These are phyloP conservation scores for Calocybe gangraenosa DNA, from an alignment of 768 basidiomycete species.

Conservation along the genomic window DNA sequence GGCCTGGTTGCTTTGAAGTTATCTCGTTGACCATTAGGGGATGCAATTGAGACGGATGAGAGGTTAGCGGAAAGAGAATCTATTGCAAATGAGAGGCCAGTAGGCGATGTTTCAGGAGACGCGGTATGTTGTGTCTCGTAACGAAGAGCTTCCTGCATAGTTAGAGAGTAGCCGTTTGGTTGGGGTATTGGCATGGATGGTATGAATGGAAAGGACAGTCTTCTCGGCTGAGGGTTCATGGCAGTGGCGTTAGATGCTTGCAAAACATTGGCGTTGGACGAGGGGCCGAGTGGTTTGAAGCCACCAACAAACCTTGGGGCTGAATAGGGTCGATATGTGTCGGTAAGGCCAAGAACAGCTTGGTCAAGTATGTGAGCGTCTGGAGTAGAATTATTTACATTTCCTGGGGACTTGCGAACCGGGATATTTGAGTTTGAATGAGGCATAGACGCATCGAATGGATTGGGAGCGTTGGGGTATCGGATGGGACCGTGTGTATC, in stretches of 20 bases:
- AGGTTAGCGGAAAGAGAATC: constrained; percentile 11
- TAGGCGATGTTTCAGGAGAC: constrained; percentile 24
- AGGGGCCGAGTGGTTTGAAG: constrained; percentile 30
- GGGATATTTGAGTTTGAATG: too few relatives aligned
- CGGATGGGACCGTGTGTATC: too few relatives aligned
- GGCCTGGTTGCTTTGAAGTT: constrained; percentile 10
- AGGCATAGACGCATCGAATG: too few relatives aligned
- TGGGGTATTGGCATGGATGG: constrained; percentile 3
- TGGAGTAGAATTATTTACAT: too few relatives aligned
- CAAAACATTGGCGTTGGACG: not conserved
- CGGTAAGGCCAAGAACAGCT: constrained; percentile 19
- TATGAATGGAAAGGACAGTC: not conserved
- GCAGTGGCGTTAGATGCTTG: not conserved
- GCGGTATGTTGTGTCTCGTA: constrained; percentile 15
- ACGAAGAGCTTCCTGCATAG: constrained; percentile 36
- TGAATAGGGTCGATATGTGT: not conserved
- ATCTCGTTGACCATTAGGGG: constrained; percentile 17
- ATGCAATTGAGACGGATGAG: constrained; percentile 16
- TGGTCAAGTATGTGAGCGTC: too few relatives aligned
- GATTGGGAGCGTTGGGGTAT: too few relatives aligned
- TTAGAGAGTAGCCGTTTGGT: constrained; percentile 31
- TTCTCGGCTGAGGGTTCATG: not conserved
- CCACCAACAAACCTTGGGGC: constrained; percentile 43
- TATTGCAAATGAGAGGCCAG: constrained; percentile 21
- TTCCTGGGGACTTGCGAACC: too few relatives aligned